Conservation (phyloP, 768 basidiomycete species). For the Roridomyces roridus region DNA sequence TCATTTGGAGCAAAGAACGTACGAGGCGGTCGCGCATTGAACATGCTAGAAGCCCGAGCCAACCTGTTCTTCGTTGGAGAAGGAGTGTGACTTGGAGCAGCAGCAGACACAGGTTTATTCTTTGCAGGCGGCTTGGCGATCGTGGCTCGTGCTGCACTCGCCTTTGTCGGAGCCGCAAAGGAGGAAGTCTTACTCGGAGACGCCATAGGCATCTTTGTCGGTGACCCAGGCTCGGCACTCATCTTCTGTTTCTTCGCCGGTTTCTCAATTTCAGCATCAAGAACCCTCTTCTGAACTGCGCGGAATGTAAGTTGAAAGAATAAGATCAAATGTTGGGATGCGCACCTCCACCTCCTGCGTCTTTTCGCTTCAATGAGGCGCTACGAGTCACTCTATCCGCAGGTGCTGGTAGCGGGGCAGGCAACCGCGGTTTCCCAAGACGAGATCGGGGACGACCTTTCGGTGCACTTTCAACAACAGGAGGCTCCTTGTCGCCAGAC, state of each 20-base stretch:
- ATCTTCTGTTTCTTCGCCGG: slow-evolving; percentile 26
- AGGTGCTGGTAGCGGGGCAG: slow-evolving; percentile 10
- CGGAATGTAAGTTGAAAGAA: neutral
- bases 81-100: slow-evolving; percentile 7
- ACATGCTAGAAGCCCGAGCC: slow-evolving; percentile 18
- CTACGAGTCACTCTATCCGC: slow-evolving; percentile 25
- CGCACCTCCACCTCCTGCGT: slow-evolving; percentile 20
- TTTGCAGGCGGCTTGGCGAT: slow-evolving; percentile 9
- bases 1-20: neutral
- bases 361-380: slow-evolving; percentile 25
- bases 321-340: neutral
- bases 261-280: slow-evolving; percentile 8
- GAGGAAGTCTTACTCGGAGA: slow-evolving; percentile 19
- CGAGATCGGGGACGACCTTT: slow-evolving; percentile 19
- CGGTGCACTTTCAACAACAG: neutral
- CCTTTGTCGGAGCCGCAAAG: slow-evolving; percentile 21
- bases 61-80: slow-evolving; percentile 24
- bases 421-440: slow-evolving; percentile 18
- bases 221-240: neutral
- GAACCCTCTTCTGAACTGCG: slow-evolving; percentile 11
- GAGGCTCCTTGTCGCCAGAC: slow-evolving; percentile 2
- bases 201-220: neutral
- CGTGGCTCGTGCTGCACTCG: slow-evolving; percentile 18
- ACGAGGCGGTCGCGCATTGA: slow-evolving; percentile 22
- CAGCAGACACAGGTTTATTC: slow-evolving; percentile 23